phyloP scores from a whole-genome alignment of 2,329 filamentous ascomycete genomes.

The Neonectria ditissima region DNA sequence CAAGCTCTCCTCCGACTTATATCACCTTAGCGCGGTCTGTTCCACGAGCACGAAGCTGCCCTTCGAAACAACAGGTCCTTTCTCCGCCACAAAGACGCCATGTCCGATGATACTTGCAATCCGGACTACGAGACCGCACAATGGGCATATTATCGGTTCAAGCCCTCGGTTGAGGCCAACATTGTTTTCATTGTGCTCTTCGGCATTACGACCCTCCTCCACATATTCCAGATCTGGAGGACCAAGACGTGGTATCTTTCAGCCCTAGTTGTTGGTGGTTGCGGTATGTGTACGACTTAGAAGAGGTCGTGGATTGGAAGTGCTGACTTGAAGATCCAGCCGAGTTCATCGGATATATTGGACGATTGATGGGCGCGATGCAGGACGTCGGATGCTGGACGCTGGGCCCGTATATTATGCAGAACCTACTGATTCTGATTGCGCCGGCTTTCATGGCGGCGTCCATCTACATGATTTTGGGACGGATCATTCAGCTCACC shows the following conservation, averaged over 20 bases:
- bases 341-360: constrained; percentile 56
- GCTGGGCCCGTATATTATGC: constrained; percentile 54
- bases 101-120: constrained; percentile 39
- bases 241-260: not conserved
- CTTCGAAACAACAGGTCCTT: not conserved
- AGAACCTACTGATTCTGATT: constrained; percentile 53
- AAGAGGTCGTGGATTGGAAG: too few species aligned
- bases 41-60: constrained; percentile 11
- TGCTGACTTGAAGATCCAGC: constrained; percentile 24
- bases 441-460: constrained; percentile 60
- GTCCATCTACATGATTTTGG: constrained; percentile 61
- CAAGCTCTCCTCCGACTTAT: not conserved
- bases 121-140: constrained; percentile 40
- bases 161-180: constrained; percentile 37
- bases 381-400: constrained; percentile 52
- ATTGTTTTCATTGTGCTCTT: not conserved
- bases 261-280: constrained; percentile 40
- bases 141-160: constrained; percentile 42
- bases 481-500: constrained; percentile 53
- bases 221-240: constrained; percentile 39
- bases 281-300: constrained; percentile 28
- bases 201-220: constrained; percentile 20
- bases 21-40: constrained; percentile 38
- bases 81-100: constrained; percentile 43
- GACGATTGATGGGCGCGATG: constrained; percentile 57